These are phyloP conservation scores for Nakazawaea pomicola DNA, from an alignment of 805 yeast species.

Conservation along the genomic window DNA sequence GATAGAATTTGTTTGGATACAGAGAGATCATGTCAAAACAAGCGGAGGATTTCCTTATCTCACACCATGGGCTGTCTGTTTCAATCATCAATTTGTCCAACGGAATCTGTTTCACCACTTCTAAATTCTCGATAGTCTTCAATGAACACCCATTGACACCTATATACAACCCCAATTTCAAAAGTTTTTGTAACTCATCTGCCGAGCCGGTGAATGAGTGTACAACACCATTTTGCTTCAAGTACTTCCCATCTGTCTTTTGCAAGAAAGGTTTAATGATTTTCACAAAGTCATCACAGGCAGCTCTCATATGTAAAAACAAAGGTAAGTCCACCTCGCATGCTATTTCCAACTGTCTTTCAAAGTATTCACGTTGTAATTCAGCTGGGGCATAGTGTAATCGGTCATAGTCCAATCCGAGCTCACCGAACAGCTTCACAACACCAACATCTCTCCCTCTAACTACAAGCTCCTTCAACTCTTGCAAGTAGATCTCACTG, in stretches of 20 bases:
- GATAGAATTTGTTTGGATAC: conserved; percentile 56
- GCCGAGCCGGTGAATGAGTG: conserved; percentile 90
- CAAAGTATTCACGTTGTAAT: conserved; percentile 64
- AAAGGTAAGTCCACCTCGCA: conserved; percentile 62
- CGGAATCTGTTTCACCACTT: conserved; percentile 66
- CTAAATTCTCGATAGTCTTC: conserved; percentile 67
- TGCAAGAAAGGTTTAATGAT: conserved; percentile 45
- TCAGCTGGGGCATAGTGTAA: conserved; percentile 67
- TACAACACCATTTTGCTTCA: conserved; percentile 65
- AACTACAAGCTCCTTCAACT: conserved; percentile 44
- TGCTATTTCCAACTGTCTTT: conserved; percentile 65
- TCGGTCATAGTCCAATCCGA: conserved; percentile 93
- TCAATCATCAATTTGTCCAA: conserved; percentile 69
- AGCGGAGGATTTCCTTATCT: conserved; percentile 78
- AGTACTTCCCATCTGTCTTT: conserved; percentile 18
- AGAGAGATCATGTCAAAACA: conserved; percentile 52
- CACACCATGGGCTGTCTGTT: conserved; percentile 99
- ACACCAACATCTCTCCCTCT: conserved; percentile 43
- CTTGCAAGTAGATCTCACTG: conserved; percentile 37
- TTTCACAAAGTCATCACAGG: conserved; percentile 70
- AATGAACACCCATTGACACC: conserved; percentile 94
- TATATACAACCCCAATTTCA: conserved; percentile 59
- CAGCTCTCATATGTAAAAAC: conserved; percentile 86
- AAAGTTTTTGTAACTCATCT: conserved; percentile 53
- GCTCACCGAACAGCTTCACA: conserved; percentile 88